Conservation (phyloP, 768 basidiomycete species). For the Leccinum obscurum region DNA sequence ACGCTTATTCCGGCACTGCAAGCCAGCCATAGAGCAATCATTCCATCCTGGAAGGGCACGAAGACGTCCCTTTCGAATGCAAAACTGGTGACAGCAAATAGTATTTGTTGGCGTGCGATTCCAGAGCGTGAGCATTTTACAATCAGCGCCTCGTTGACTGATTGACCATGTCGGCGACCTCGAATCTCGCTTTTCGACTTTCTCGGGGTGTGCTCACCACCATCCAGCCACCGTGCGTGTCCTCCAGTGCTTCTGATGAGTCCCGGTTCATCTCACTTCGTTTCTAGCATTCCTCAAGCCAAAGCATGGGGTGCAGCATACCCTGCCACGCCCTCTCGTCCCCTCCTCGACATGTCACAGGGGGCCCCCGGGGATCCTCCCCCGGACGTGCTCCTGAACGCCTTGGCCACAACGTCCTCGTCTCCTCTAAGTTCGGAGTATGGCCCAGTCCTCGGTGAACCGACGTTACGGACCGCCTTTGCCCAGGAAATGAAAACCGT, state of each 20-base stretch:
- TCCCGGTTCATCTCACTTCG: background rate
- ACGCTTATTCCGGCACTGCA: too few species aligned
- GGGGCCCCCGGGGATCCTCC: slow-evolving; percentile 73
- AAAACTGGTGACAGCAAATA: too few species aligned
- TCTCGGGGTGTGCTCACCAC: slow-evolving; percentile 44
- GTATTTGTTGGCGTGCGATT: too few species aligned
- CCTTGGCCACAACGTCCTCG: slow-evolving; percentile 45
- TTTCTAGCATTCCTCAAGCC: slow-evolving; percentile 53
- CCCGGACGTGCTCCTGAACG: slow-evolving; percentile 47
- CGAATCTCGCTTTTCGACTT: slow-evolving; percentile 34
- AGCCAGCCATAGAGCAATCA: too few species aligned
- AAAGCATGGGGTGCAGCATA: slow-evolving; percentile 56
- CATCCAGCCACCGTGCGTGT: slow-evolving; percentile 46
- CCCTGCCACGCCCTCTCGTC: slow-evolving; percentile 39
- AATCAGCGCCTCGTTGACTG: background rate
- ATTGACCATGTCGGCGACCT: background rate
- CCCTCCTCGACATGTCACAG: slow-evolving; percentile 73
- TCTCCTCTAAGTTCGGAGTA: slow-evolving; percentile 54
- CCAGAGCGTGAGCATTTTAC: background rate
- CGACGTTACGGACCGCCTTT: slow-evolving; percentile 48
- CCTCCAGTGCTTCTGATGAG: background rate
- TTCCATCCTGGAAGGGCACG: too few species aligned
- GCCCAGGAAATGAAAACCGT: slow-evolving; percentile 59
- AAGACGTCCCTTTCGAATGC: too few species aligned
- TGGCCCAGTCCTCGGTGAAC: slow-evolving; percentile 58